Conservation (phyloP, 202 grass and related monocot species). For the Dendrocalamus latiflorus region DNA sequence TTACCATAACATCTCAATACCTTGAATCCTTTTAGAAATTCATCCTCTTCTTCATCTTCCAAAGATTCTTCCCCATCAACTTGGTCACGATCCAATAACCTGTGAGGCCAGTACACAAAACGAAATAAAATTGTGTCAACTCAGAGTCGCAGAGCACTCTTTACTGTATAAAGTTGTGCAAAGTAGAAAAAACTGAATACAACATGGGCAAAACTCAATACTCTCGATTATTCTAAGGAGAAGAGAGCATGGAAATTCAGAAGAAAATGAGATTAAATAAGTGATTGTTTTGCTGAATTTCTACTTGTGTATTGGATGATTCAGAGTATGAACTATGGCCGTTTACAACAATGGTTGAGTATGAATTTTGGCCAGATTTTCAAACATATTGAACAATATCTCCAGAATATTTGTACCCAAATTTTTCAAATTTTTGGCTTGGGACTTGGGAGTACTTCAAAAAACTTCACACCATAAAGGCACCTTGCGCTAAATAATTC, state of each 20-base stretch:
- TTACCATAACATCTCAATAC: constrained; percentile 18
- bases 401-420: neutral
- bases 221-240: neutral
- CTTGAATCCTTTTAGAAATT: constrained; percentile 99
- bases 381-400: constrained; percentile 10
- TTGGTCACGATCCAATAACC: constrained; percentile 93
- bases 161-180: constrained; percentile 9
- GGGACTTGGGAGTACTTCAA: neutral
- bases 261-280: constrained; percentile 16
- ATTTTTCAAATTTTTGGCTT: neutral
- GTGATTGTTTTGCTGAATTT: constrained; percentile 1
- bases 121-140: constrained; percentile 3
- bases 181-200: neutral
- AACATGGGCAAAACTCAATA: neutral
- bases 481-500: neutral
- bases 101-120: constrained; percentile 36
- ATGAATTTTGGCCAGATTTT: neutral
- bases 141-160: neutral
- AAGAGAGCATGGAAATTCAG: neutral
- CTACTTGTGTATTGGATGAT: neutral
- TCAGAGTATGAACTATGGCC: neutral
- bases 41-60: constrained; percentile 81
- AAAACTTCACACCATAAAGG: neutral
- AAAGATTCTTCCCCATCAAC: constrained; percentile 71
- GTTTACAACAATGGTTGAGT: neutral